Evolutionary conservation across 352 stramenopile species (phyloP).

Genomic region (Pythium rhizo-oryzae): DNA sequence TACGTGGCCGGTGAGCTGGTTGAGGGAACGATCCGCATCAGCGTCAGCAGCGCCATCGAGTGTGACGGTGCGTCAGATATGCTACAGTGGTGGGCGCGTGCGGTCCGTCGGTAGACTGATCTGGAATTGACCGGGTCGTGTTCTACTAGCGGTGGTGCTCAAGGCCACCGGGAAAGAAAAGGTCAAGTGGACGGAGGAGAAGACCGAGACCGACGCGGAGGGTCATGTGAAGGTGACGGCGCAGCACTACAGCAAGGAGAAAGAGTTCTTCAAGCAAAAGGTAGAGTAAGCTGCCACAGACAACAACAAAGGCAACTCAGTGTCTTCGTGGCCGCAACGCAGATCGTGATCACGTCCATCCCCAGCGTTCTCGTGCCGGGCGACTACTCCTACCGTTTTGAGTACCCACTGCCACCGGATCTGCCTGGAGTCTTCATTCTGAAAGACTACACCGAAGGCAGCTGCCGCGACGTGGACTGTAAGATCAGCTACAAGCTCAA

Average conservation of each 20-base stretch:
- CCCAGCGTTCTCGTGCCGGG: conserved; percentile 24
- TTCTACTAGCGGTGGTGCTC: conserved; percentile 67
- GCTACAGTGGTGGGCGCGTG: too few species aligned
- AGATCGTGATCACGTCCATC: conserved; percentile 36
- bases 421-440: conserved; percentile 33
- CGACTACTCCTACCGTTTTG: conserved; percentile 38
- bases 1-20: conserved; percentile 68
- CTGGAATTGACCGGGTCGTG: too few species aligned
- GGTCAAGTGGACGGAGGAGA: conserved; percentile 49
- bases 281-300: conserved; percentile 5
- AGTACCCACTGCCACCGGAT: conserved; percentile 35
- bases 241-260: conserved; percentile 37
- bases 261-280: conserved; percentile 75
- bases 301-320: background rate
- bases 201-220: conserved; percentile 36
- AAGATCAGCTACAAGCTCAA: conserved; percentile 45
- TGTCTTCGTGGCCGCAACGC: too few species aligned
- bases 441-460: conserved; percentile 19
- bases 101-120: too few species aligned
- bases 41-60: conserved; percentile 53
- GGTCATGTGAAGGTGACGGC: conserved; percentile 32
- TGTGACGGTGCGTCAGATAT: too few species aligned
- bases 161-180: conserved; percentile 71
- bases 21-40: conserved; percentile 53
- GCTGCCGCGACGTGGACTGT: conserved; percentile 21